Base-by-base conservation (phyloP, 2,329 filamentous ascomycete species). In the Aplosporella prunicola region DNA sequence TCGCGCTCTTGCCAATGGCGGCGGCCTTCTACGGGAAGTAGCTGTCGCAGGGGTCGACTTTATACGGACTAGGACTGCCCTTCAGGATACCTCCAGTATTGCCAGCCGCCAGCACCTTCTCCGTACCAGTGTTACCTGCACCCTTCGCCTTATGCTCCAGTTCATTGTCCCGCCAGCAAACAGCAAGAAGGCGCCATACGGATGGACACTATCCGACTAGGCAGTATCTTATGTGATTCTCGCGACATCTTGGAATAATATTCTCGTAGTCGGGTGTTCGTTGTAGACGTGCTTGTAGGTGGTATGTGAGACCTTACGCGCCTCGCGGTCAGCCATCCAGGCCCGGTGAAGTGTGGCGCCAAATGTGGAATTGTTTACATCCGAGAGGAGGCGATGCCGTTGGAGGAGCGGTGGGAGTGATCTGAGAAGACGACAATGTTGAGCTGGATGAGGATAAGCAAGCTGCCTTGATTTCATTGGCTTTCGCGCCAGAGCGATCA, bases 11-110 rank as follows among this genome's bases (percentile, higher is more conserved):
- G 56, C 91, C 91, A 56, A 98, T 98, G 35, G 91, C 91, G 32
- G 91, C 98, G 27, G 91, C 91, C 72, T 98, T 98, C 91, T 91
- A 98, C 4, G 91, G 91, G 62, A 95, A 98, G 62, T 98, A 98
- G 62, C 85, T 93, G 50, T 91, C 91, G 47, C 86, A 94, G n/a
- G 91, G 91, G 60, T 98, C 91, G 50, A 98, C 91, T 68, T 98
- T 89, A 68, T 98, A 98, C 58, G 98, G 68, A 74, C 93, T 95
- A 32, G 91, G 91, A 5, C 91, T 89, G 35, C 91, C 89, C 70
- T 95, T 96, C 51, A 91, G 71, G 50, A 93, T 91, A 32, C 91
- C 91, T 18, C 89, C 91, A 17, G 91, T 96, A 76, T 96, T 94
- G 50, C 82, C 81, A 37, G 75, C 76, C 14, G 53, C 82, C 69